Conservation (phyloP, 441 rosid species). For the Omphalea diandra region DNA sequence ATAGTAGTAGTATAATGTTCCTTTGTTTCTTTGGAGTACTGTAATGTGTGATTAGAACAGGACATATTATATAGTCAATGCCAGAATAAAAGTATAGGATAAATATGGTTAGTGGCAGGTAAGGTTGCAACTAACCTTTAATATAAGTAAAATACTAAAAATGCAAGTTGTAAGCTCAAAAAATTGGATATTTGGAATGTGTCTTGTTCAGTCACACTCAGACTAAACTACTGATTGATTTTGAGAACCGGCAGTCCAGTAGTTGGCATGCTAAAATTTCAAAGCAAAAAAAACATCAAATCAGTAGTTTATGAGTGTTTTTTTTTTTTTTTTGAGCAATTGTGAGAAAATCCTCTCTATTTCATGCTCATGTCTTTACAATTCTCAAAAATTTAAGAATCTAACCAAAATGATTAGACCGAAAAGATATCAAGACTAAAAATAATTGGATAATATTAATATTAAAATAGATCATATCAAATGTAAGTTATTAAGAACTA, state of each 20-base stretch:
- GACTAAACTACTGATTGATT: not conserved
- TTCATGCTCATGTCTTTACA: not conserved
- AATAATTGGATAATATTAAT: no score
- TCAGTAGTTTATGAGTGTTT: not conserved
- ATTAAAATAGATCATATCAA: no score
- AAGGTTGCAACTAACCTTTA: slow-evolving; percentile 7
- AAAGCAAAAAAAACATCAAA: not conserved
- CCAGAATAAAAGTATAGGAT: not conserved
- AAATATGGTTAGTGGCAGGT: not conserved
- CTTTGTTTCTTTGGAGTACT: not conserved
- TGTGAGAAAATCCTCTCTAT: not conserved
- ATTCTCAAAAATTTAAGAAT: not conserved
- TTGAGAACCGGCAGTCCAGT: not conserved
- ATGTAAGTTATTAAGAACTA: no score
- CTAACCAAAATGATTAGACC: no score
- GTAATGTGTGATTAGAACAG: not conserved
- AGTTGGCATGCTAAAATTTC: not conserved
- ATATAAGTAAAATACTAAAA: not conserved
- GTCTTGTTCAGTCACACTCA: not conserved
- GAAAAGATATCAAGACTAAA: no score
- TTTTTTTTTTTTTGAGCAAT: not conserved
- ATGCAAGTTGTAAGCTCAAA: not conserved
- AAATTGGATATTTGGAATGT: not conserved
- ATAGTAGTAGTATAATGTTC: no score
- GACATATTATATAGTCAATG: not conserved